Conservation (phyloP, 2,329 filamentous ascomycete genomes). For the Fusarium annulatum region DNA sequence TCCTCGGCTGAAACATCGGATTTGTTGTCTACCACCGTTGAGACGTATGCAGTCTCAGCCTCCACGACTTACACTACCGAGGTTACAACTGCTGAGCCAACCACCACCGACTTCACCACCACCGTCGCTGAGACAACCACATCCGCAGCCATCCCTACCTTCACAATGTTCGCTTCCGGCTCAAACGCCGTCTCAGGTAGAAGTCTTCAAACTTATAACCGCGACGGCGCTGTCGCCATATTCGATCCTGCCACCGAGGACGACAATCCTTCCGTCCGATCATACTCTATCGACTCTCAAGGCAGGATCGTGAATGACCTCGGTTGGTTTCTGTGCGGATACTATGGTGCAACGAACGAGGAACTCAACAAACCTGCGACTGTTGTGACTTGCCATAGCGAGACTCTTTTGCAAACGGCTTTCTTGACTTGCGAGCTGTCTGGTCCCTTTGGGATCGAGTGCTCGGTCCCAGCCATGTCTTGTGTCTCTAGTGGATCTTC, state of each 20-base stretch:
- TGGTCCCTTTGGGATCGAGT: neutral
- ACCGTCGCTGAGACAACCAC: neutral
- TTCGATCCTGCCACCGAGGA: neutral
- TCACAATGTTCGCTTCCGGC: neutral
- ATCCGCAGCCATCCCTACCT: neutral
- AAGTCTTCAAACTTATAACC: neutral
- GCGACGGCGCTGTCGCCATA: accelerated
- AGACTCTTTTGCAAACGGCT: neutral
- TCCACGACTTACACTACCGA: neutral
- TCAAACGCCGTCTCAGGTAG: neutral
- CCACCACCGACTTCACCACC: neutral
- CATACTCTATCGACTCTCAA: neutral
- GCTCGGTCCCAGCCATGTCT: neutral
- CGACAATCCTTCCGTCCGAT: neutral
- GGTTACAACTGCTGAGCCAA: neutral
- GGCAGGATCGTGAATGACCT: neutral
- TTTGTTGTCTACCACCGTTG: neutral
- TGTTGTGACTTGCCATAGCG: neutral
- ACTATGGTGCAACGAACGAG: neutral
- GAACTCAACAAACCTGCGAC: neutral
- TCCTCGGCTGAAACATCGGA: too few species aligned
- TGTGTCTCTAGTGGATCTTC: neutral
- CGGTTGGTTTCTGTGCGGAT: neutral
- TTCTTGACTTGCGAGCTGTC: neutral
- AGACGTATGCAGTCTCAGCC: neutral